These are phyloP conservation scores for Nigrospora oryzae DNA, from an alignment of 2,329 filamentous ascomycete species.

Conservation along the genomic window DNA sequence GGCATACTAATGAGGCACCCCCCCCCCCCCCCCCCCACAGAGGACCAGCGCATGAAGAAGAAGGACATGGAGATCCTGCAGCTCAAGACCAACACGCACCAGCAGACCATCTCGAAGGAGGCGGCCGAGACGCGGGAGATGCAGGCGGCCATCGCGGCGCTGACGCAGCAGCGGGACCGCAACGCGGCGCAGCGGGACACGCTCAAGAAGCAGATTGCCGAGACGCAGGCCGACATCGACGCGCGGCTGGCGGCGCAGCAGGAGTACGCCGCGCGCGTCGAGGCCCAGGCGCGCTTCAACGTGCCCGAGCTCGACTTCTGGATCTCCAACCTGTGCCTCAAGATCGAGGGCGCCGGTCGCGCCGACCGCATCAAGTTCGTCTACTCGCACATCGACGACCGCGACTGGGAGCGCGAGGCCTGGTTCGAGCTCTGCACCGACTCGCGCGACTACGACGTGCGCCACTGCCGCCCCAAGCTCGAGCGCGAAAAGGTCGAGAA, in stretches of 20 bases:
- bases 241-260: conserved; percentile 62
- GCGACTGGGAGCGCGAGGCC: conserved; percentile 79
- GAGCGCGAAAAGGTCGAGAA: conserved; percentile 70
- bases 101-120: conserved; percentile 69
- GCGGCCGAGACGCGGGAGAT: conserved; percentile 70
- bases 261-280: conserved; percentile 64
- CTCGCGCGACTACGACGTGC: conserved; percentile 76
- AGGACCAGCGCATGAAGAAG: conserved; percentile 85
- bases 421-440: conserved; percentile 88
- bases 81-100: conserved; percentile 61
- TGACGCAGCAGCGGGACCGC: conserved; percentile 51
- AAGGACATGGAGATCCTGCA: conserved; percentile 78
- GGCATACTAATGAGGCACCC: neutral
- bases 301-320: conserved; percentile 92
- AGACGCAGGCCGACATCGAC: conserved; percentile 64
- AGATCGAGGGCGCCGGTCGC: conserved; percentile 80
- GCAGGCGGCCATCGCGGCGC: conserved; percentile 50
- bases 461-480: conserved; percentile 72
- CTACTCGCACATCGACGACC: conserved; percentile 79
- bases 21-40: conserved; percentile 32
- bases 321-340: conserved; percentile 81
- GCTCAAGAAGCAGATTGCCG: conserved; percentile 53
- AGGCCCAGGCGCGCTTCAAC: conserved; percentile 81
- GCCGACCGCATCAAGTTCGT: conserved; percentile 85
- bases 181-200: conserved; percentile 48